These are phyloP conservation scores for Nadsonia starkeyi-henricii DNA, from an alignment of 1,139 yeast genomes.

Conservation along the genomic window DNA sequence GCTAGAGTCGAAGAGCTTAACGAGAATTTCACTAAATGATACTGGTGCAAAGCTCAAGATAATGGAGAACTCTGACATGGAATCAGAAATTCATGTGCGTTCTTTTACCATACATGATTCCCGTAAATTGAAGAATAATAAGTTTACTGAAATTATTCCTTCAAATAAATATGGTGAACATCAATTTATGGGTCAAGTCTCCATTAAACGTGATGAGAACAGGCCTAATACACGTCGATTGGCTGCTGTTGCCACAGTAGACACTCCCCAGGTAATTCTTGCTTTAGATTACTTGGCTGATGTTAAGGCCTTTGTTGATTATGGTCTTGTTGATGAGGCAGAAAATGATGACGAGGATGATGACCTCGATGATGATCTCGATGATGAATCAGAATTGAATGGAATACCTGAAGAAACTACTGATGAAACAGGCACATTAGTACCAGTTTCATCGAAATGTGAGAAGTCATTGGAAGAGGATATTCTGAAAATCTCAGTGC, in stretches of 20 bases:
- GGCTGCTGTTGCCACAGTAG: slow-evolving; percentile 51
- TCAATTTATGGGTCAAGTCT: slow-evolving; percentile 41
- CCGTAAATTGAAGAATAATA: slow-evolving; percentile 45
- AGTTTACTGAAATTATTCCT: slow-evolving; percentile 73
- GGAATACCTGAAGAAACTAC: slow-evolving; percentile 2
- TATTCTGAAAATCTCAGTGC: slow-evolving; percentile 29
- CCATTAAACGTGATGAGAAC: slow-evolving; percentile 1
- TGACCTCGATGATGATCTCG: slow-evolving; percentile 9
- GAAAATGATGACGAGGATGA: slow-evolving; percentile 9
- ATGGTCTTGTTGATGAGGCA: slow-evolving; percentile 23
- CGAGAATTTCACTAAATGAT: slow-evolving; percentile 51
- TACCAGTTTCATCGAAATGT: neutral
- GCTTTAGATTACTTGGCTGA: slow-evolving; percentile 82
- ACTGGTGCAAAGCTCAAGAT: slow-evolving; percentile 38
- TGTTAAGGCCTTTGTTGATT: slow-evolving; percentile 46
- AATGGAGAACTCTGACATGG: slow-evolving; percentile 41
- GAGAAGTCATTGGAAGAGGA: neutral
- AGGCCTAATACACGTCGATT: slow-evolving; percentile 29
- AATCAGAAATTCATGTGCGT: slow-evolving; percentile 47
- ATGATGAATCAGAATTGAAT: slow-evolving; percentile 5
- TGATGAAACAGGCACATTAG: slow-evolving; percentile 1
- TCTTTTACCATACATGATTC: slow-evolving; percentile 72
- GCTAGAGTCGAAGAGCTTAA: slow-evolving; percentile 32
- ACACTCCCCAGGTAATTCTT: slow-evolving; percentile 65
- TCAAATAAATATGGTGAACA: slow-evolving; percentile 44